phyloP scores from a whole-genome alignment of 306 rosid genomes.

The Potentilla sterilis region DNA sequence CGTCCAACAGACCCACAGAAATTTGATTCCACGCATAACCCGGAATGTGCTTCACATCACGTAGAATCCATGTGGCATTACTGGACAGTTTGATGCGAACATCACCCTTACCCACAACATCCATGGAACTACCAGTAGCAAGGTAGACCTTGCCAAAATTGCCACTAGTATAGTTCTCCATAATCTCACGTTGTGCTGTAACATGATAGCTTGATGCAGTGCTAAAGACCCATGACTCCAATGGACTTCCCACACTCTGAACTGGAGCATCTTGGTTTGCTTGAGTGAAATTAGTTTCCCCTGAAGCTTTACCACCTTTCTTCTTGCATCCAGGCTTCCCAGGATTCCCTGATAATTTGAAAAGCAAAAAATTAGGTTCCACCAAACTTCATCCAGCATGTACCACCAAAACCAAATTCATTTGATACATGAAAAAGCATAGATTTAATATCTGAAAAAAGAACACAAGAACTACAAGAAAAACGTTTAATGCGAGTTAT shows the following conservation, averaged over 20 bases:
- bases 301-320: neutral
- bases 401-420: neutral
- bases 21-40: neutral
- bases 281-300: neutral
- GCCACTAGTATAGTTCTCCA: neutral
- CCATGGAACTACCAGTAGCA: neutral
- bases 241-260: neutral
- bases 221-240: neutral
- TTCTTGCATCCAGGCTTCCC: neutral
- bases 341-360: neutral
- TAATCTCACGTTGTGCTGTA: neutral
- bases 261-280: neutral
- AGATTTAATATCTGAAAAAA: neutral
- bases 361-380: neutral
- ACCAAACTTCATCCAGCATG: neutral
- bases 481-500: neutral
- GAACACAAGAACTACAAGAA: neutral
- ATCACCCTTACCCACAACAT: constrained; percentile 10
- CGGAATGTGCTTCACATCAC: neutral
- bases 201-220: neutral
- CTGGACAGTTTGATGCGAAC: constrained; percentile 2
- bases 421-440: neutral
- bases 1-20: neutral
- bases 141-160: no score
- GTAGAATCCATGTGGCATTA: neutral